Percentiles rank a stretch among this genome's conserved stretches.
phyloP scores from a whole-genome alignment of 768 basidiomycete genomes.

The Aureoboletus auriporus region DNA sequence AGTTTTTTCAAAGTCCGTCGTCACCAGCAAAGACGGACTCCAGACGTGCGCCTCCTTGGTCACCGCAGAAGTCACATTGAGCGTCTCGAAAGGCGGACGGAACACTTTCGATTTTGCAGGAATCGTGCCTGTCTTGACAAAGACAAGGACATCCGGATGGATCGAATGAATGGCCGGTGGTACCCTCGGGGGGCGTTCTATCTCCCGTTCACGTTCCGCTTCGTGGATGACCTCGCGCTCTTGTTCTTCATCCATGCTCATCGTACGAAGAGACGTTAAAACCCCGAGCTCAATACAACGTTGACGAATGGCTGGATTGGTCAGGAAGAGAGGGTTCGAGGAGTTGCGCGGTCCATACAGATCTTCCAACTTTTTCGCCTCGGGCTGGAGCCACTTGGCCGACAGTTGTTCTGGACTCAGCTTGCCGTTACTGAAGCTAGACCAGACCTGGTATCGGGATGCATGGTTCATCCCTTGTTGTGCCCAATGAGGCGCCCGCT shows the following conservation, averaged over 20 bases:
- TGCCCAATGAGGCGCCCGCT: slow-evolving; percentile 39
- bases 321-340: slow-evolving; percentile 1
- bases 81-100: background rate
- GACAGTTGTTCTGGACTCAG: slow-evolving; percentile 8
- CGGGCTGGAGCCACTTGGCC: slow-evolving; percentile 37
- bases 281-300: slow-evolving; percentile 28
- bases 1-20: slow-evolving; percentile 1
- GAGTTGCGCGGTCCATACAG: slow-evolving; percentile 24
- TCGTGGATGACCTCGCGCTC: slow-evolving; percentile 44
- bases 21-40: slow-evolving; percentile 4
- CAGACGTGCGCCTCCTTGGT: slow-evolving; percentile 1
- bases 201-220: slow-evolving; percentile 37
- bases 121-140: slow-evolving; percentile 1
- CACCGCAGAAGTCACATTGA: background rate
- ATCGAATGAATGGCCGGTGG: background rate
- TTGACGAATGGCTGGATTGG: slow-evolving; percentile 18
- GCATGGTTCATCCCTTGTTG: slow-evolving; percentile 40
- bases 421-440: slow-evolving; percentile 7
- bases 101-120: background rate
- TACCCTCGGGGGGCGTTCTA: background rate
- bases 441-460: slow-evolving; percentile 24
- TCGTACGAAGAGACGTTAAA: slow-evolving; percentile 7
- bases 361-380: slow-evolving; percentile 35
- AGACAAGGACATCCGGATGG: background rate
- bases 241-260: slow-evolving; percentile 40